Evolutionary conservation across 2,329 filamentous ascomycete genomes (phyloP), one percentile per base, ranked within the genome.

Genomic region (Cordyceps fumosorosea): DNA sequence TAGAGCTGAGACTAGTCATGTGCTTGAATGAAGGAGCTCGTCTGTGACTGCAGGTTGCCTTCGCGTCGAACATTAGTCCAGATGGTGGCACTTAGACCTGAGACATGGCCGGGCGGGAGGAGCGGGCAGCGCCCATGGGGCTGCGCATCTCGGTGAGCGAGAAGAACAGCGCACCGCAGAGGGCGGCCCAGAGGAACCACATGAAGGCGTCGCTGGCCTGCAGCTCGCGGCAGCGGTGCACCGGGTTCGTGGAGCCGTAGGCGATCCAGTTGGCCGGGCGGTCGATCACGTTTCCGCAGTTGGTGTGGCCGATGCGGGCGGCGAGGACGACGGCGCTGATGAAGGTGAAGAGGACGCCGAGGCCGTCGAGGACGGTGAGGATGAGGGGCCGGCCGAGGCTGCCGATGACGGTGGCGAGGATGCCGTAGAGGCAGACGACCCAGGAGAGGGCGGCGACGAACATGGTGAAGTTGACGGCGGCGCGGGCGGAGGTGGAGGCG

Each of bases 121-220:
- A 73, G 65, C 77, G 74, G 54, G 77, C 67, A 34, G 78, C 80
- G 18, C 80, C 77, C 58, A 76, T 75, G 48, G 71, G 56, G 62
- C 75, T 72, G 60, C 84, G 80, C 67, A 81, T 78, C 63, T 81
- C 80, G 64, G 77, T 75, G 68, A 85, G 72, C 61, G 81, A 76
- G 65, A 89, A 80, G 70, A 84, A 77, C 51, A 86, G 72, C 47
- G 81, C 80, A 3, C 78, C 85, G 32, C 78, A 76, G 69, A 88
- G 89, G 29, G 82, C 79, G 45, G 77, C 81, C 72, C 88, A 90
- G 55, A 90, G 82, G 76, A 93, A 92, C 88, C 88, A 93, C 76
- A 91, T 81, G 77, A 93, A 93, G 44, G 84, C 88, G 40, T 84
- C 85, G 65, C 84, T 83, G 44, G 89, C 89, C 77, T 93, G 89